phyloP scores from a whole-genome alignment of 2,329 filamentous ascomycete genomes.

The Leptographium wingfieldii region DNA sequence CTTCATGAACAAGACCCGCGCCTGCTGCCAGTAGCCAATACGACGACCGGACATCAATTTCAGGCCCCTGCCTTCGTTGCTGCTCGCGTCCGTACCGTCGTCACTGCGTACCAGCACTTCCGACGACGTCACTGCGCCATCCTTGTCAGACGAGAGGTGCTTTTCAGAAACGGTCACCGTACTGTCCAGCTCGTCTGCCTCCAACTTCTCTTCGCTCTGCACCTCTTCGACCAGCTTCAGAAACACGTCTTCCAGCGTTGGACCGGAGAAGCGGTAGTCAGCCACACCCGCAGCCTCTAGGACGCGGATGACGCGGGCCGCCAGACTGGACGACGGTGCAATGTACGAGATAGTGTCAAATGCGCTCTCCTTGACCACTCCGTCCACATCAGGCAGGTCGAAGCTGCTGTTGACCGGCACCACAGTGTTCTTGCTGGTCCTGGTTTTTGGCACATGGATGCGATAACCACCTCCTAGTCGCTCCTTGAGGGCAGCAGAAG shows the following conservation, averaged over 20 bases:
- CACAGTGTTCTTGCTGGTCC: slow-evolving; percentile 11
- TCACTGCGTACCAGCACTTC: not conserved
- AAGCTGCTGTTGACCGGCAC: slow-evolving; percentile 2
- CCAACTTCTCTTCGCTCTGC: slow-evolving; percentile 30
- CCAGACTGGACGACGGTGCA: slow-evolving; percentile 55
- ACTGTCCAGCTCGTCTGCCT: not conserved
- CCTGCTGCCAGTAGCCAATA: slow-evolving; percentile 59
- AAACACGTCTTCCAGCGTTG: slow-evolving; percentile 89
- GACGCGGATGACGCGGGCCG: slow-evolving; percentile 55
- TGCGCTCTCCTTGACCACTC: slow-evolving; percentile 42
- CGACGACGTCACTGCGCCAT: not conserved
- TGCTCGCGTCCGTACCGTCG: not conserved
- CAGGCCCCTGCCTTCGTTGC: slow-evolving; percentile 20
- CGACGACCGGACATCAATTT: slow-evolving; percentile 55
- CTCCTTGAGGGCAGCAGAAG: slow-evolving; percentile 76
- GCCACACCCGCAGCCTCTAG: slow-evolving; percentile 55
- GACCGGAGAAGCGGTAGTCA: slow-evolving; percentile 77
- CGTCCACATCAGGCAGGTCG: slow-evolving; percentile 37
- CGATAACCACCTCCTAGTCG: slow-evolving; percentile 72
- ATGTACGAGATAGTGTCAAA: slow-evolving; percentile 65
- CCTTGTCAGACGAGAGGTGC: not conserved
- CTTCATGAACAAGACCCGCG: slow-evolving; percentile 64
- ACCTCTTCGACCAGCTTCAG: slow-evolving; percentile 74
- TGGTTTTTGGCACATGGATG: slow-evolving; percentile 54
- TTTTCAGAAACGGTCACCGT: not conserved